Evolutionary conservation across 2,329 filamentous ascomycete genomes (phyloP).

Genomic region (Colletotrichum tabaci): DNA sequence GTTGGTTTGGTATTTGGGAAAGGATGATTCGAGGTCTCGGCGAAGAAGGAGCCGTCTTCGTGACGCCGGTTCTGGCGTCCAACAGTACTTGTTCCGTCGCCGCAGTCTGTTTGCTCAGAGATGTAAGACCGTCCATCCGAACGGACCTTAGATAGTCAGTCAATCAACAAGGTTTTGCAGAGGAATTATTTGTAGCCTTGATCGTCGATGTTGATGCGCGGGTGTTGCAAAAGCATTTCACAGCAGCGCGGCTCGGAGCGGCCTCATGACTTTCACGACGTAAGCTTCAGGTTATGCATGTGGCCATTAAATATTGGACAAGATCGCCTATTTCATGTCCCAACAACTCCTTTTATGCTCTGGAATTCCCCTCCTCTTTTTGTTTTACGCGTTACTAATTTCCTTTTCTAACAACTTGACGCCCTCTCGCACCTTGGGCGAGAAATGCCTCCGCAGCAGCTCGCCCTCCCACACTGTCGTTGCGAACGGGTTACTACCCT

Average conservation of each 20-base stretch:
- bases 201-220: background rate
- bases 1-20: too few relatives aligned
- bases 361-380: background rate
- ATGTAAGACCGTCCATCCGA: background rate
- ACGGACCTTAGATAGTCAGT: constrained; percentile 10
- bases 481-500: constrained; percentile 91
- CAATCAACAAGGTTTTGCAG: constrained; percentile 5
- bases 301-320: background rate
- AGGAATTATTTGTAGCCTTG: background rate
- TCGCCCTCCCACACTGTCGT: constrained; percentile 96
- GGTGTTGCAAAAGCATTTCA: too few relatives aligned
- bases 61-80: background rate
- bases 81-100: background rate
- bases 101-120: background rate
- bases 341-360: constrained; percentile 28
- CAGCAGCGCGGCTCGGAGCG: background rate
- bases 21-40: background rate
- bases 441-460: constrained; percentile 86
- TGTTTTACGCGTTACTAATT: constrained; percentile 52
- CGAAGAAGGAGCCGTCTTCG: background rate
- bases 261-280: background rate
- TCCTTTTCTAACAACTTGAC: constrained; percentile 79
- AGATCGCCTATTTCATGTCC: constrained; percentile 5
- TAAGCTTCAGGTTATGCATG: background rate
- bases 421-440: constrained; percentile 86